Percentiles rank a stretch among this genome's conserved stretches.
Conservation (phyloP, 768 basidiomycete species). For the Peribolospora kevripleyi region DNA sequence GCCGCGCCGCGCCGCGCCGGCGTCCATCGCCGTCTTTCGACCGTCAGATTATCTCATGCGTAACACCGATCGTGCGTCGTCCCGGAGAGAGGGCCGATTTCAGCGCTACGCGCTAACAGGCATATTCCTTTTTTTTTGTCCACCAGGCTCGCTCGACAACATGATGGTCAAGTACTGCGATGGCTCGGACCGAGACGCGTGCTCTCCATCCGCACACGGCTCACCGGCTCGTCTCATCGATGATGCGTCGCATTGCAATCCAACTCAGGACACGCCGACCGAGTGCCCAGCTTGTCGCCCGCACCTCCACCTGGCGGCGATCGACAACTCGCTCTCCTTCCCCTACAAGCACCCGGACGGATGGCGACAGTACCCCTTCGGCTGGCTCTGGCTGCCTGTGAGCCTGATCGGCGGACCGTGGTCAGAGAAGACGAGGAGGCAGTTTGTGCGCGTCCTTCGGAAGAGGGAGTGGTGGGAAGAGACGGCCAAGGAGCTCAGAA, state of each 20-base stretch:
- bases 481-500: conserved; percentile 53
- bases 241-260: conserved; percentile 29
- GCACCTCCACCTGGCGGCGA: conserved; percentile 75
- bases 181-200: conserved; percentile 43
- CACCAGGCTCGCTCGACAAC: no score
- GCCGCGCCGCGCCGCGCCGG: no score
- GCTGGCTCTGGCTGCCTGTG: conserved; percentile 12
- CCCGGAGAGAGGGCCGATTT: no score
- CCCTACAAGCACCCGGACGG: conserved; percentile 73
- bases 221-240: conserved; percentile 41
- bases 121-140: no score
- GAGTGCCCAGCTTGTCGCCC: conserved; percentile 22
- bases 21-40: background rate
- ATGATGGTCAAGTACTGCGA: conserved; percentile 72
- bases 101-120: no score
- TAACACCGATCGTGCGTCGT: conserved; percentile 48
- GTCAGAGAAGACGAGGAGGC: conserved; percentile 51
- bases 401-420: conserved; percentile 31
- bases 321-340: conserved; percentile 78
- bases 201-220: conserved; percentile 41
- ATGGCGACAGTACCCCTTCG: conserved; percentile 25
- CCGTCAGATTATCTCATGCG: conserved; percentile 62
- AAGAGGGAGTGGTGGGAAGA: conserved; percentile 79
- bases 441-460: conserved; percentile 57
- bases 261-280: background rate